A percentile compares a stretch with the other conserved stretches of the same genome.
These are phyloP conservation scores for Kluyveromyces aestuarii DNA, from an alignment of 805 yeast genomes.

Conservation along the genomic window DNA sequence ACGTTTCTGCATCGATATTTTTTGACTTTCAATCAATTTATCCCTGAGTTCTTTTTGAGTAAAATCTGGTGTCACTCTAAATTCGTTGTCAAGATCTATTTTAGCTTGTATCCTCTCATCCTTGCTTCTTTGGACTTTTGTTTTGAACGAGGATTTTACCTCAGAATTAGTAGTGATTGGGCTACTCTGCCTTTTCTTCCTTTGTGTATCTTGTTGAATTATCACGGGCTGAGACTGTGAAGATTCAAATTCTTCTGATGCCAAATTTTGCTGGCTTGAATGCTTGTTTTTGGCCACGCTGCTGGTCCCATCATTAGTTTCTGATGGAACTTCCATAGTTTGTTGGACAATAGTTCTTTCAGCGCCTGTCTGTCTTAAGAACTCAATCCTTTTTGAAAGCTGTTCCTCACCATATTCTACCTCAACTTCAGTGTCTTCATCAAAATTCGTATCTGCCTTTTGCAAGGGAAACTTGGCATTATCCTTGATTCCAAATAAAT, in stretches of 20 bases:
- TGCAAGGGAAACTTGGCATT: slow-evolving; percentile 10
- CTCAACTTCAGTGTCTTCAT: slow-evolving; percentile 23
- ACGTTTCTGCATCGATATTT: slow-evolving; percentile 14
- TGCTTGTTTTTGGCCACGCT: not conserved
- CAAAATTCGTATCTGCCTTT: slow-evolving; percentile 12
- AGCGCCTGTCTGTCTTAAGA: slow-evolving; percentile 10
- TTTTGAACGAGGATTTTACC: not conserved
- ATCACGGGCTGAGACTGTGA: slow-evolving; percentile 1
- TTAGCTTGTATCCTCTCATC: slow-evolving; percentile 8
- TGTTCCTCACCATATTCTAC: slow-evolving; percentile 21
- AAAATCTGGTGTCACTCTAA: slow-evolving; percentile 2
- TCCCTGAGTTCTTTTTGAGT: slow-evolving; percentile 17
- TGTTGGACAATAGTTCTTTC: slow-evolving; percentile 4
- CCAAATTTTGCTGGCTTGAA: not conserved
- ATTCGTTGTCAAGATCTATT: slow-evolving; percentile 5
- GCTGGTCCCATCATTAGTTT: not conserved
- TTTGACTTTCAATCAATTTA: slow-evolving; percentile 18
- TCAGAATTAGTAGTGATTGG: not conserved
- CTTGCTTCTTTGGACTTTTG: not conserved
- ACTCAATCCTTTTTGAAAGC: slow-evolving; percentile 17
- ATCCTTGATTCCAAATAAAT: slow-evolving; percentile 9
- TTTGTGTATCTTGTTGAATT: not conserved
- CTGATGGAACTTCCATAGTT: slow-evolving; percentile 1
- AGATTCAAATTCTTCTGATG: not conserved
- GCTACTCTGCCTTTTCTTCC: not conserved